These are phyloP conservation scores for Aspergillus aculeatinus DNA, from an alignment of 2,329 filamentous ascomycete genomes.

Conservation along the genomic window DNA sequence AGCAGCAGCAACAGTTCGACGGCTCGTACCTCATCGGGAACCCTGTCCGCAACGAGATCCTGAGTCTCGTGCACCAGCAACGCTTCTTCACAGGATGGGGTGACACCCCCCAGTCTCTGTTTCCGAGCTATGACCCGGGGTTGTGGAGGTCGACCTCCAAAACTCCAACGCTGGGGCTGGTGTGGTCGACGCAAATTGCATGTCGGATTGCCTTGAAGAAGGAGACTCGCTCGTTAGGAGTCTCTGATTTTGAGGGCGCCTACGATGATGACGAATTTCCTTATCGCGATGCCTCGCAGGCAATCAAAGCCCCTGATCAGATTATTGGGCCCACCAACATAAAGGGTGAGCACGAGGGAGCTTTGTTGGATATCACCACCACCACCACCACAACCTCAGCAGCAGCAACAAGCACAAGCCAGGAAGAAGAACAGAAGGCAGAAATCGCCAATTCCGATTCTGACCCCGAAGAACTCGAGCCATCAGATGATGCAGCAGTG, in stretches of 20 bases:
- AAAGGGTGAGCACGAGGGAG: too few relatives aligned
- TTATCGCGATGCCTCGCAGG: background rate
- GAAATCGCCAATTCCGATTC: background rate
- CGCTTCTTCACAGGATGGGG: slow-evolving; percentile 96
- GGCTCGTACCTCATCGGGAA: slow-evolving; percentile 41
- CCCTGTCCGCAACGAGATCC: slow-evolving; percentile 49
- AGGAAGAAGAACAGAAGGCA: background rate
- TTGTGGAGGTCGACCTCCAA: slow-evolving; percentile 54
- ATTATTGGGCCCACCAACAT: too few relatives aligned
- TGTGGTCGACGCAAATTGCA: slow-evolving; percentile 88
- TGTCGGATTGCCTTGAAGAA: slow-evolving; percentile 80
- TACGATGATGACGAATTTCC: background rate
- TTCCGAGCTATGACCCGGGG: slow-evolving; percentile 13
- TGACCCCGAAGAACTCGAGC: background rate
- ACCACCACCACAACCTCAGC: too few relatives aligned
- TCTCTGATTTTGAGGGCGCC: background rate
- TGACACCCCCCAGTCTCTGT: slow-evolving; percentile 52
- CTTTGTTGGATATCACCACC: too few relatives aligned
- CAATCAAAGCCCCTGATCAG: too few relatives aligned
- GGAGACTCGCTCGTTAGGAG: slow-evolving; percentile 51
- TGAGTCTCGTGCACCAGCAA: slow-evolving; percentile 85
- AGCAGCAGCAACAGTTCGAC: slow-evolving; percentile 21
- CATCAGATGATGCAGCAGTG: too few relatives aligned
- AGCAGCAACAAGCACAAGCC: background rate
- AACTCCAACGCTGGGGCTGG: slow-evolving; percentile 80